Evolutionary conservation across 176 grass and related monocot genomes (phyloP).

Genomic region (Thinopyrum elongatum): DNA sequence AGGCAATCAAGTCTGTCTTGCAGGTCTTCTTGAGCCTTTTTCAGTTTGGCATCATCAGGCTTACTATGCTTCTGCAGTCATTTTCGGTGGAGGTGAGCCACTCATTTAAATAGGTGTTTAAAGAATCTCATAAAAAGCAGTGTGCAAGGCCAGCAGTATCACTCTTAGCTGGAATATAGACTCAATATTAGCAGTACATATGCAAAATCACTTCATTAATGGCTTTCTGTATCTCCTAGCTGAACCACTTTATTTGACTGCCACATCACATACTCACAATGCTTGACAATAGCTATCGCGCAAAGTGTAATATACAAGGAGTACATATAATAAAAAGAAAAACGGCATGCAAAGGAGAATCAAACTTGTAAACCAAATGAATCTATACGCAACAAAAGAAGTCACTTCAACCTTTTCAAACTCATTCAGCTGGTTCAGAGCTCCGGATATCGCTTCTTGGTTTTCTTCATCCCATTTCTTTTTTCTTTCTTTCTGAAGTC

Average conservation of each 20-base stretch:
- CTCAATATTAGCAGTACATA: background rate
- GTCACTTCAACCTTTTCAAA: slow-evolving; percentile 81
- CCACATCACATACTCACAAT: background rate
- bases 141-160: background rate
- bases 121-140: slow-evolving; percentile 2
- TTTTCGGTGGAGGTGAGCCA: slow-evolving; percentile 19
- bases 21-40: slow-evolving; percentile 76
- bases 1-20: slow-evolving; percentile 88
- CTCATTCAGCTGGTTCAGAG: slow-evolving; percentile 84
- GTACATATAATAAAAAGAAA: slow-evolving; percentile 16
- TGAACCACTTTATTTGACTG: background rate
- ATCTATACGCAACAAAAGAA: background rate
- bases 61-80: slow-evolving; percentile 73
- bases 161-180: background rate
- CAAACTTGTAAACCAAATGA: background rate
- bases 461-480: slow-evolving; percentile 96
- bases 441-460: slow-evolving; percentile 91
- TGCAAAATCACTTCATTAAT: background rate
- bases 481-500: slow-evolving; percentile 82
- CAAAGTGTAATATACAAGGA: slow-evolving; percentile 9
- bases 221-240: background rate
- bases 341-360: background rate
- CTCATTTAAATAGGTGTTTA: background rate
- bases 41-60: slow-evolving; percentile 61
- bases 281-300: background rate